These are phyloP conservation scores for Alectoria sarmentosa DNA, from an alignment of 495 filamentous ascomycete species.

Conservation along the genomic window DNA sequence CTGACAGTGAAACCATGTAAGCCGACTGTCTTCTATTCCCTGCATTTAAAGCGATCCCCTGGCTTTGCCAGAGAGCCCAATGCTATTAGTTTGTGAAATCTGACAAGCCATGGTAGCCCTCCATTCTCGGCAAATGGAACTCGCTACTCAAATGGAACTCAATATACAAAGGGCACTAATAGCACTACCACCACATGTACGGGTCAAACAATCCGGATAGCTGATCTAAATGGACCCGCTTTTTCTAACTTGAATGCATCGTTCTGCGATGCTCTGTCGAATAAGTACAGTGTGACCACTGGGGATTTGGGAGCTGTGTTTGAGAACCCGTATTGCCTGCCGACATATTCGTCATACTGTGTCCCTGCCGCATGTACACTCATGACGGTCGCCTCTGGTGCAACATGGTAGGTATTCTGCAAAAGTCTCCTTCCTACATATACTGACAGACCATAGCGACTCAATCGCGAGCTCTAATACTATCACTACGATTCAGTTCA, in stretches of 20 bases:
- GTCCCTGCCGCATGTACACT: constrained; percentile 15
- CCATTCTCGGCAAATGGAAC: neutral
- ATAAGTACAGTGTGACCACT: constrained; percentile 27
- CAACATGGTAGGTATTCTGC: neutral
- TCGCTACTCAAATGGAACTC: neutral
- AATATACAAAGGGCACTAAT: neutral
- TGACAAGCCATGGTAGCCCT: neutral
- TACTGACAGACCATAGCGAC: constrained; percentile 5
- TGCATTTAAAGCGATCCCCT: neutral
- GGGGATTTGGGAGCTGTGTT: constrained; percentile 25
- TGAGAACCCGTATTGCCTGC: constrained; percentile 10
- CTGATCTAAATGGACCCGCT: neutral
- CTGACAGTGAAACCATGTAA: neutral
- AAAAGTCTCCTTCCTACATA: neutral
- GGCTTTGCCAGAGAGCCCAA: no score
- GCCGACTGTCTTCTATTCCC: neutral
- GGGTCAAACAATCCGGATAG: neutral
- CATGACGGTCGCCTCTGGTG: neutral
- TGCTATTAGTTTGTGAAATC: no score
- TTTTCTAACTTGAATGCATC: constrained; percentile 4
- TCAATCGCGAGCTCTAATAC: constrained; percentile 17
- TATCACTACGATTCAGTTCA: constrained; percentile 13
- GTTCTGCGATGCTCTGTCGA: constrained; percentile 25
- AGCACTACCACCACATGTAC: neutral
- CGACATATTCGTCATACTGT: constrained; percentile 15